These are phyloP conservation scores for Lyophyllum semitale DNA, from an alignment of 768 basidiomycete species.

Conservation along the genomic window DNA sequence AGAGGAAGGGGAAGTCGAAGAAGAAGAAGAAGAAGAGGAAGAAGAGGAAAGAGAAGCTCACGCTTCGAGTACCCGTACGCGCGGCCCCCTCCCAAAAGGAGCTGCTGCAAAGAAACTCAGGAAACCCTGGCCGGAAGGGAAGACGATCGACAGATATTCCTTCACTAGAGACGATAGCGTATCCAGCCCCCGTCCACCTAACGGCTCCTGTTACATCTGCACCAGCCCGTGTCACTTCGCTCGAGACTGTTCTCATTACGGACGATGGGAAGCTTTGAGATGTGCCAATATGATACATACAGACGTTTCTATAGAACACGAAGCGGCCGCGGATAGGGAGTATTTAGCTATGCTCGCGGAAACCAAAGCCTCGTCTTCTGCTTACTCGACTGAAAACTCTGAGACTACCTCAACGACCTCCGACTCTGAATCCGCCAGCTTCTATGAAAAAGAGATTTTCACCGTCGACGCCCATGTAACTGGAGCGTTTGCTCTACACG, in stretches of 20 bases:
- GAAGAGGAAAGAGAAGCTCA: neutral
- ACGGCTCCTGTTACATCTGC: conserved; percentile 18
- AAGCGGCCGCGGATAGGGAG: neutral
- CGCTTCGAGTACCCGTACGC: neutral
- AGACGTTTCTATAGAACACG: conserved; percentile 1
- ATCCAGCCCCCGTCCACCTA: neutral
- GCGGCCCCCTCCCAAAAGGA: neutral
- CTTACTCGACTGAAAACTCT: neutral
- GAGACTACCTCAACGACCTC: neutral
- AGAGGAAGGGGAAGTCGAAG: too few relatives aligned
- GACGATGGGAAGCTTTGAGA: conserved; percentile 1
- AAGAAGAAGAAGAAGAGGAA: too few relatives aligned
- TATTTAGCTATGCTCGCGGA: conserved; percentile 18
- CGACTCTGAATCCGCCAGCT: too few relatives aligned
- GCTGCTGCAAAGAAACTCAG: conserved; percentile 1
- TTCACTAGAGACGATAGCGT: neutral
- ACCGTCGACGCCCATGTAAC: too few relatives aligned
- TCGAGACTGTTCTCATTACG: conserved; percentile 16
- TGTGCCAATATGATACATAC: conserved; percentile 9
- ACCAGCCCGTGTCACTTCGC: conserved; percentile 15
- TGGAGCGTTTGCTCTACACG: too few relatives aligned
- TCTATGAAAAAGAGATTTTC: neutral
- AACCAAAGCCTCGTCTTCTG: conserved; percentile 5
- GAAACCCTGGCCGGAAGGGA: neutral
- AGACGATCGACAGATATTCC: neutral